Percentiles rank a stretch among this genome's conserved stretches.
Conservation (phyloP, 2,329 filamentous ascomycete species). For the Xylariaceae sp. region DNA sequence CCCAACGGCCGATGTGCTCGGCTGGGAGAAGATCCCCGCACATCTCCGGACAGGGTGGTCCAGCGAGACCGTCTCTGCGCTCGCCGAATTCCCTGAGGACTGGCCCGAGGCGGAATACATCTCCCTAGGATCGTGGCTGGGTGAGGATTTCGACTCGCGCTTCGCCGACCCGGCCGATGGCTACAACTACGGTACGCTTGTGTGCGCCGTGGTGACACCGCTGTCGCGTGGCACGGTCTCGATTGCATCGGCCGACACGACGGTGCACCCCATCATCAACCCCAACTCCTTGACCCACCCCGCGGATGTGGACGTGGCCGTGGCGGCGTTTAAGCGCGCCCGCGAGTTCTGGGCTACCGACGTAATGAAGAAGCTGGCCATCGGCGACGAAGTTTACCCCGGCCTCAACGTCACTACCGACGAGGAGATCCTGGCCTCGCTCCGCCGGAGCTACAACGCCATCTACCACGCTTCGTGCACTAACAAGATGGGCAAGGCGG, state of each 20-base stretch:
- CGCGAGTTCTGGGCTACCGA: constrained; percentile 65
- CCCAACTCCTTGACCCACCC: constrained; percentile 39
- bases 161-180: constrained; percentile 34
- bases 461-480: constrained; percentile 59
- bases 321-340: constrained; percentile 67
- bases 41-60: constrained; percentile 30
- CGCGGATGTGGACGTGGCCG: constrained; percentile 67
- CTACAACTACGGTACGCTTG: constrained; percentile 38
- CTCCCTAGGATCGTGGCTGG: constrained; percentile 33
- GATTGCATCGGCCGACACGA: constrained; percentile 57
- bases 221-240: constrained; percentile 63
- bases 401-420: constrained; percentile 63
- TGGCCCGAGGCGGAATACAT: constrained; percentile 47
- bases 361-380: constrained; percentile 69
- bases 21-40: constrained; percentile 43
- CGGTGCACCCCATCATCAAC: constrained; percentile 39
- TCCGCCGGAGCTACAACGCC: constrained; percentile 30
- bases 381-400: constrained; percentile 66
- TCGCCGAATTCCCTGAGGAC: constrained; percentile 39
- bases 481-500: constrained; percentile 57
- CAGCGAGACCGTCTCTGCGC: constrained; percentile 24
- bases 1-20: constrained; percentile 35
- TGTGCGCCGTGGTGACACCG: constrained; percentile 34
- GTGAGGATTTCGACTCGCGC: constrained; percentile 36
- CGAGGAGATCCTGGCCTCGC: constrained; percentile 54